Base-by-base conservation (phyloP, 1,284 basidiomycete species). In the Singerocomus rubriflavus region DNA sequence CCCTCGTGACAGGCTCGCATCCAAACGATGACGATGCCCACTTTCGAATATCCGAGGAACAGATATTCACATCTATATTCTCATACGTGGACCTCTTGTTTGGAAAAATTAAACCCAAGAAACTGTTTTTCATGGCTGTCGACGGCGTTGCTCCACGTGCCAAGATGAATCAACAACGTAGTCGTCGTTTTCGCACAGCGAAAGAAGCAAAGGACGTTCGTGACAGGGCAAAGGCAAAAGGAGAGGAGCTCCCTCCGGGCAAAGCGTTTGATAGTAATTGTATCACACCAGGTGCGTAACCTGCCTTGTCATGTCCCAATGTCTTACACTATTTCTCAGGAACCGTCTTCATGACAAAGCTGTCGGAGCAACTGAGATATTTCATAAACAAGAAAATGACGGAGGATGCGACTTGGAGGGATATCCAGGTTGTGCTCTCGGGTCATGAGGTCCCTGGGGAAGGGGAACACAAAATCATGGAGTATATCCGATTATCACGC, bases 391-490 rank as follows among this genome's bases (percentile, higher is more conserved):
- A 97, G 81, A 95, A 97, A 76, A 95, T 98, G 29, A 84, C 88
- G 0, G 95, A 98, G 66, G 94, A 98, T 66, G 84, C 94, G 11
- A 87, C 93, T 66, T 99, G 97, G 97, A 78, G 90, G 54, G 80
- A 88, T 51, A 85, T 99, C 40, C 80, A 93, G 62, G 94, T 99
- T 42, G 91, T 99, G 44, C 77, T 99, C 39, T 97, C 93, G 34
- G 97, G 96, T n/a, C 95, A 99, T 69, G 95, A 99, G 61, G 93
- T 97, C 5, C 96, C 96, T 0, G 97, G 97, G 57, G 97, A 99
- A 70, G 97, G 97, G 56, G 97, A 99, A 69, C 97, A 99, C 81
- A 99, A 99, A 79, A 96, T 99, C 62, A 98, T 99, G 90, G 97
- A 99, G 70, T 99, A 96, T 71, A 98, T 99, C 65, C 88, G 97